Evolutionary conservation across 345 rosid species (phyloP), one percentile per base, ranked within the genome.

Genomic region (Lenwebbia sp.): DNA sequence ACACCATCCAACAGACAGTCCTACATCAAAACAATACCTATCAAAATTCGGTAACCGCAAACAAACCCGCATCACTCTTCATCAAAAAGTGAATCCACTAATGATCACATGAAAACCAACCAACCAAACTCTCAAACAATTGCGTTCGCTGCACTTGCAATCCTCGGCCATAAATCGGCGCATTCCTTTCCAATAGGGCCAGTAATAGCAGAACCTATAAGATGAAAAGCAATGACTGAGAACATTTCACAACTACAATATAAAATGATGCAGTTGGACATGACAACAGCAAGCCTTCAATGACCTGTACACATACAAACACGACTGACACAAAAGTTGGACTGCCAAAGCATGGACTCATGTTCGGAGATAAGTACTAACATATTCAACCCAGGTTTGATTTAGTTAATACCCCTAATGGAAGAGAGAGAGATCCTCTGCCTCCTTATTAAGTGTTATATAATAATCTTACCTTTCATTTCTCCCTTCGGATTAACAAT

Each of bases 161-260:
- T 92, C 86, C 93, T 92, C 4, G 97, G 97, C 97, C 97, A 95
- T 11, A 95, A 88, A 75, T 95, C 97, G 82, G 97, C 97, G 52
- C 97, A 95, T 90, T 95, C 97, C 90, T 95, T 95, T 58, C 97
- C 97, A 30, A 95, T 95, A 8, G 97, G 97, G 76, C 97, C 97
- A 22, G 97, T 95, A 49, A 95, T 93, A 7, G 97, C 97, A 91
- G 97, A 94, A 82, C 97, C 97, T 94, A 86, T 82, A 56, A 81
- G 33, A 14, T 44, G 21, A 4, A 33, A 55, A 87, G 78, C 78
- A 70, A 70, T 37, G 13, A 10, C 23, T n/a, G n/a, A 11, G 22
- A 25, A 19, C 25, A 26, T 28, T 7, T 54, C 37, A 28, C 15
- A 25, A 52, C 17, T 19, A 15, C 41, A 83, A 17, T 17, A 28